A percentile compares a stretch with the other conserved stretches of the same genome.
Conservation (phyloP, 2,329 filamentous ascomycete genomes). For the Aureobasidium sp. region DNA sequence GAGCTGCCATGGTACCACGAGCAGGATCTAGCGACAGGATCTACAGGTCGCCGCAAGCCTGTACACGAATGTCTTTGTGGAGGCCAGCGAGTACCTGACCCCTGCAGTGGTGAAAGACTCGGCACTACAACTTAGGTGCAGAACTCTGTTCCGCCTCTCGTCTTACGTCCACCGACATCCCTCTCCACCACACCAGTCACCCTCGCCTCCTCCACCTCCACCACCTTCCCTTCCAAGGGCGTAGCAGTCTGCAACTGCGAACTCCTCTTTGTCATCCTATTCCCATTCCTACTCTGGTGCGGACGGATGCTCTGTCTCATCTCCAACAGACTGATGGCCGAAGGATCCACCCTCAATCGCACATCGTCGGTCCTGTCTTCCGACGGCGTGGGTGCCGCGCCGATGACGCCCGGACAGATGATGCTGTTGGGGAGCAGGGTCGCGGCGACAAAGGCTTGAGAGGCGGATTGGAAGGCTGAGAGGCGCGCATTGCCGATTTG, state of each 20-base stretch:
- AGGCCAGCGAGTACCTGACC: too few species aligned
- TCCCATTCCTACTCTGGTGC: background rate
- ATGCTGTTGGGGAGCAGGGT: background rate
- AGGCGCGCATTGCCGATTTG: background rate
- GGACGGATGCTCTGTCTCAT: constrained; percentile 8
- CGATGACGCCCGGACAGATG: background rate
- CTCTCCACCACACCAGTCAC: background rate
- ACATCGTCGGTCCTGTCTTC: background rate
- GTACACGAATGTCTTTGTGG: too few species aligned
- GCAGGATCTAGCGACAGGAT: too few species aligned
- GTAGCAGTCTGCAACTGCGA: background rate
- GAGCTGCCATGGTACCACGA: too few species aligned
- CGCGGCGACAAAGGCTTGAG: background rate
- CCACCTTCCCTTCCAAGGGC: background rate
- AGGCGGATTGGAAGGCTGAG: constrained; percentile 5
- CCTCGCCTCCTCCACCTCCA: background rate
- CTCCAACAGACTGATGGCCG: constrained; percentile 2
- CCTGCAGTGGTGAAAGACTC: too few species aligned
- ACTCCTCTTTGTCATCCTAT: background rate
- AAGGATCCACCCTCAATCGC: background rate
- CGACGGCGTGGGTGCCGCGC: background rate
- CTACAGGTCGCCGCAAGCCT: too few species aligned
- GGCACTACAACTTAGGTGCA: too few species aligned
- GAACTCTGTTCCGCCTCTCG: background rate
- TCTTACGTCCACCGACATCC: background rate